Conservation (phyloP, 192 early-diverging fungal genomes). For the Entrophospora sp. region DNA sequence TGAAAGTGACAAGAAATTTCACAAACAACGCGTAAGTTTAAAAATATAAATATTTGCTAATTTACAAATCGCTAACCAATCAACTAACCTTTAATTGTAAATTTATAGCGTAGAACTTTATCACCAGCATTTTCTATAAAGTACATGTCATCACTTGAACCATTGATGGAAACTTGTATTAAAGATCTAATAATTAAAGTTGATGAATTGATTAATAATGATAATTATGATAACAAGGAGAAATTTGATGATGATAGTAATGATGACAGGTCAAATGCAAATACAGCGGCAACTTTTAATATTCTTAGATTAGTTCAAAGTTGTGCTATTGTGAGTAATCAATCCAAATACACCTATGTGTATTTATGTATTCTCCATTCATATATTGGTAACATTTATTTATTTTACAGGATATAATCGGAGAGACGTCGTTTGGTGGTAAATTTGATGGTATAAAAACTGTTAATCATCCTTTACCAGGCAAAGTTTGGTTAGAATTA, state of each 20-base stretch:
- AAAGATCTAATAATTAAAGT: constrained; percentile 28
- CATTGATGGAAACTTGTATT: constrained; percentile 25
- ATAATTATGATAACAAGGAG: not conserved
- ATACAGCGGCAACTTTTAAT: not conserved
- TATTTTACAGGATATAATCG: constrained; percentile 37
- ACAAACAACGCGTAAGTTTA: constrained; percentile 6
- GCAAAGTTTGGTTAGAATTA: constrained; percentile 18
- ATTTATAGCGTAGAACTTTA: constrained; percentile 35
- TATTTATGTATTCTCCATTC: not conserved
- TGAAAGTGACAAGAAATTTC: constrained; percentile 4
- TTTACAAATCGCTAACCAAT: not conserved
- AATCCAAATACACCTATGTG: not conserved
- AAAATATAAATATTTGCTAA: not conserved
- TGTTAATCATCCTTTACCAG: constrained; percentile 37
- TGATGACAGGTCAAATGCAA: no score
- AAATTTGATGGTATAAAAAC: constrained; percentile 40
- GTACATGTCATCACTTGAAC: constrained; percentile 40
- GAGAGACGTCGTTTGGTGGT: constrained; percentile 41
- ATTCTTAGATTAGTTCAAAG: not conserved
- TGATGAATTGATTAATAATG: constrained; percentile 18
- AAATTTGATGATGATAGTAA: not conserved
- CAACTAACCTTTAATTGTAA: not conserved
- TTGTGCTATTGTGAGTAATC: not conserved
- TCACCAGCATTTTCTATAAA: constrained; percentile 47
- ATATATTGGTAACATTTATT: not conserved